These are phyloP conservation scores for Pythium sp. DNA, from an alignment of 352 stramenopile species.

Conservation along the genomic window DNA sequence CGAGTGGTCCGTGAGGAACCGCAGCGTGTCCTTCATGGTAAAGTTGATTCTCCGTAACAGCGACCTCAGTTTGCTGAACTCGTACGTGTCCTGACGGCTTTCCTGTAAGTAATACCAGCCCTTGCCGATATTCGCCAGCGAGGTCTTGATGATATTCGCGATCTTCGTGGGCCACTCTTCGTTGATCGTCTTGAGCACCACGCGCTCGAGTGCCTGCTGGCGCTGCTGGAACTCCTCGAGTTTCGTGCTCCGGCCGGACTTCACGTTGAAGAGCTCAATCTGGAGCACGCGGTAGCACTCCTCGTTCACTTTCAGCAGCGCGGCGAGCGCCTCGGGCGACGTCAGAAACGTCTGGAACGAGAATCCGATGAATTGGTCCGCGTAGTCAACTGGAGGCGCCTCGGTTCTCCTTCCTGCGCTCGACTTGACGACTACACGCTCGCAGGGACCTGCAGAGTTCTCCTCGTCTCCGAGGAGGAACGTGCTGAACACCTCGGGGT, in stretches of 20 bases:
- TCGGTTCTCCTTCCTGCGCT: slow-evolving; percentile 24
- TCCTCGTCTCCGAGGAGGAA: slow-evolving; percentile 57
- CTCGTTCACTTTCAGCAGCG: slow-evolving; percentile 83
- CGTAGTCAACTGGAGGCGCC: slow-evolving; percentile 72
- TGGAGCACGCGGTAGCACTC: slow-evolving; percentile 81
- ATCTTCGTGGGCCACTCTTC: slow-evolving; percentile 83
- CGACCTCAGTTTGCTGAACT: slow-evolving; percentile 83
- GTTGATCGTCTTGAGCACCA: slow-evolving; percentile 73
- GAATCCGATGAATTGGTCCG: slow-evolving; percentile 84
- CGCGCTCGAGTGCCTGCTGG: slow-evolving; percentile 68
- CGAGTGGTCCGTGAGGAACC: slow-evolving; percentile 69
- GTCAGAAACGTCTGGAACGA: slow-evolving; percentile 87
- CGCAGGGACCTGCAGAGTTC: slow-evolving; percentile 29
- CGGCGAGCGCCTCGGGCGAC: slow-evolving; percentile 64
- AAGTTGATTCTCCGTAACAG: slow-evolving; percentile 77
- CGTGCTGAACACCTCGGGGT: slow-evolving; percentile 55
- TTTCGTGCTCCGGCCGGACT: slow-evolving; percentile 69
- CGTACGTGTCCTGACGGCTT: slow-evolving; percentile 81
- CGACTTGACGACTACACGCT: slow-evolving; percentile 31
- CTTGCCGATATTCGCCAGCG: slow-evolving; percentile 75
- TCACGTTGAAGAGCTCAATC: slow-evolving; percentile 79
- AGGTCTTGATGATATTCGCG: slow-evolving; percentile 60
- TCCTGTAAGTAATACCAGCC: slow-evolving; percentile 87
- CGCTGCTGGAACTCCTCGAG: slow-evolving; percentile 85
- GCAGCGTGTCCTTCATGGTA: slow-evolving; percentile 80